These are phyloP conservation scores for Ganoderma sp. DNA, from an alignment of 1,284 basidiomycete species.

Conservation along the genomic window DNA sequence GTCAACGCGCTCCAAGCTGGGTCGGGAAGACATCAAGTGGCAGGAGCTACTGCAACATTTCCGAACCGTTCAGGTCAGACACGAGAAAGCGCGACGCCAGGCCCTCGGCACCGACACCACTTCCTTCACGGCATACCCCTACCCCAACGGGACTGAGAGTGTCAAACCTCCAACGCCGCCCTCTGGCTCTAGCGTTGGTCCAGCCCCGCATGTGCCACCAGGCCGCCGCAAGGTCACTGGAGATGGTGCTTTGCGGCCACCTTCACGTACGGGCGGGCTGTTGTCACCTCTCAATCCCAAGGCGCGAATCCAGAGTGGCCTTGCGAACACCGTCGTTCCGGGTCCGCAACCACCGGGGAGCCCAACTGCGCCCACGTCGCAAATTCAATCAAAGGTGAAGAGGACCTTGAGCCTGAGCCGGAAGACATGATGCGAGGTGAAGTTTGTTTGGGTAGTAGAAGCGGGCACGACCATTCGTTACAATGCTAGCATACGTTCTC, in stretches of 20 bases:
- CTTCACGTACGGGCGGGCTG: constrained; percentile 49
- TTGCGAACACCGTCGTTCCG: constrained; percentile 41
- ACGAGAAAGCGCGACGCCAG: constrained; percentile 85
- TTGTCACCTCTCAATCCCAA: constrained; percentile 78
- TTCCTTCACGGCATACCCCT: constrained; percentile 41
- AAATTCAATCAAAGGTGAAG: constrained; percentile 54
- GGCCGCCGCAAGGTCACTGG: constrained; percentile 66
- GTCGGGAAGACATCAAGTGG: constrained; percentile 92
- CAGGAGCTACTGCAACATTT: constrained; percentile 88
- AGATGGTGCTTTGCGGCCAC: constrained; percentile 43
- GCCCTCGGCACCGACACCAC: constrained; percentile 59
- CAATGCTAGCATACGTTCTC: constrained; percentile 8
- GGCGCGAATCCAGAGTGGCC: constrained; percentile 56
- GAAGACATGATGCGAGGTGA: constrained; percentile 41
- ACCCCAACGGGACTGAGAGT: constrained; percentile 24
- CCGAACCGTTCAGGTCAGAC: constrained; percentile 80
- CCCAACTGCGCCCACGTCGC: constrained; percentile 45
- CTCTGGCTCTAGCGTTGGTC: constrained; percentile 6
- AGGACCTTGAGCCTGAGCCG: constrained; percentile 54
- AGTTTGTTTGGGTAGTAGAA: not conserved
- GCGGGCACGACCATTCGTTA: not conserved
- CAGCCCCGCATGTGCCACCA: constrained; percentile 45
- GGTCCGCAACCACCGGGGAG: constrained; percentile 36
- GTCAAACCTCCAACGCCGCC: constrained; percentile 28
- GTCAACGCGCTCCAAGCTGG: constrained; percentile 74